Base-by-base conservation (phyloP, 305 asterid species). In the Plantago coronopus region DNA sequence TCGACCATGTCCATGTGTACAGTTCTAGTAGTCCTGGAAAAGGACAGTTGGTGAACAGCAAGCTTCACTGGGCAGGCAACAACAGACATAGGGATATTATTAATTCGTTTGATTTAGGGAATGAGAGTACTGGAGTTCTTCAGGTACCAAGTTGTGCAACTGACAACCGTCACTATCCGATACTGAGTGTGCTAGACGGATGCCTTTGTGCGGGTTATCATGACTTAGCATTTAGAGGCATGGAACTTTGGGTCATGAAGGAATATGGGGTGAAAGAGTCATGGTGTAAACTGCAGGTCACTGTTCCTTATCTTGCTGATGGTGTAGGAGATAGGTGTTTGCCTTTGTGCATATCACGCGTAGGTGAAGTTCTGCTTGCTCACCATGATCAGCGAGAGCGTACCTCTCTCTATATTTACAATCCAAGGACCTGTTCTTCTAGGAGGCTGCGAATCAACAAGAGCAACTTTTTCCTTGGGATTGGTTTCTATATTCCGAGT, bases 51-150 rank as follows among this genome's bases (percentile, higher is more conserved):
- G 78, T 38, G 2, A 54, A 72, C 57, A 84, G 81, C 45, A 79
- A 57, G 61, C 84, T 83, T 44, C 82, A 83, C 17, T 83, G 84
- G 82, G 13, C 0, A 17, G 7, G 9, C 29, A 15, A 3, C n/a
- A 9, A 5, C 34, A 27, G 4, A 1, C 7, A 8, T 31, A 58
- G 37, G 61, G 66, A 19, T 5, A 72, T 79, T 27, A 48, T 67
- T n/a, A n/a, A n/a, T 29, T 70, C 65, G 63, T 73, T 76, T 21
- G 78, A 82, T 61, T 58, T 79, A 34, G 45, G 22, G 25, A 67
- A 7, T 10, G 73, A 60, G 64, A 49, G 2, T 3, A 68, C 7
- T 40, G 47, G 0, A 4, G 40, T 7, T 34, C 37, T 76, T 12
- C 69, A 68, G 40, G 61, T 14, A 8, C 83, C n/a, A n/a, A n/a